These are phyloP conservation scores for Phascolomyces articulosus DNA, from an alignment of 371 early-diverging fungal genomes.

Conservation along the genomic window DNA sequence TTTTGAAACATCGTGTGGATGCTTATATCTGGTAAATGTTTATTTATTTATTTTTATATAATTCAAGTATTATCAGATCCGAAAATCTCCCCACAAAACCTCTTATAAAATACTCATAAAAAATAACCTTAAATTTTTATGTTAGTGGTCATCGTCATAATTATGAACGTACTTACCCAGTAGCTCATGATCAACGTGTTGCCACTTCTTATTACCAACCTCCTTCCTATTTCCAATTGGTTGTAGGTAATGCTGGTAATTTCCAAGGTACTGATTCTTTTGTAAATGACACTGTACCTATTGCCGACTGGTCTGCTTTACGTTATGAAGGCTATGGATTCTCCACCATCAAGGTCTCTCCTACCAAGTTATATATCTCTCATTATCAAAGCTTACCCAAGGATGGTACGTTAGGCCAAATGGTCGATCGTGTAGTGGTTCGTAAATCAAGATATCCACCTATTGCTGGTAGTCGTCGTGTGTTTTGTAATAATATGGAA, in stretches of 20 bases:
- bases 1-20: constrained; percentile 21
- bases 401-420: constrained; percentile 11
- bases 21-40: constrained; percentile 20
- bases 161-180: constrained; percentile 35
- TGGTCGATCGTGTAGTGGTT: constrained; percentile 9
- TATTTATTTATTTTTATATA: background rate
- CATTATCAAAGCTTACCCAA: constrained; percentile 24
- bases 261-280: constrained; percentile 24
- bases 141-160: constrained; percentile 35
- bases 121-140: too few relatives aligned
- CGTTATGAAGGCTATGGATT: constrained; percentile 37
- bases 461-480: background rate
- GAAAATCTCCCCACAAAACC: too few relatives aligned
- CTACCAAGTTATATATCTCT: constrained; percentile 16
- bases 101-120: too few relatives aligned
- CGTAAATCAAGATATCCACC: constrained; percentile 2
- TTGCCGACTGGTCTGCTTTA: constrained; percentile 26
- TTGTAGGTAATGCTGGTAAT: constrained; percentile 34
- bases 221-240: constrained; percentile 30
- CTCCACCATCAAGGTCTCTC: constrained; percentile 24
- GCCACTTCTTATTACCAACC: constrained; percentile 25
- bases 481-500: background rate
- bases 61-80: background rate
- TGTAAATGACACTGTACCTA: background rate
- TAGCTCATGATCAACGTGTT: constrained; percentile 15